These are phyloP conservation scores for Delitschia confertaspora DNA, from an alignment of 495 filamentous ascomycete species.

Conservation along the genomic window DNA sequence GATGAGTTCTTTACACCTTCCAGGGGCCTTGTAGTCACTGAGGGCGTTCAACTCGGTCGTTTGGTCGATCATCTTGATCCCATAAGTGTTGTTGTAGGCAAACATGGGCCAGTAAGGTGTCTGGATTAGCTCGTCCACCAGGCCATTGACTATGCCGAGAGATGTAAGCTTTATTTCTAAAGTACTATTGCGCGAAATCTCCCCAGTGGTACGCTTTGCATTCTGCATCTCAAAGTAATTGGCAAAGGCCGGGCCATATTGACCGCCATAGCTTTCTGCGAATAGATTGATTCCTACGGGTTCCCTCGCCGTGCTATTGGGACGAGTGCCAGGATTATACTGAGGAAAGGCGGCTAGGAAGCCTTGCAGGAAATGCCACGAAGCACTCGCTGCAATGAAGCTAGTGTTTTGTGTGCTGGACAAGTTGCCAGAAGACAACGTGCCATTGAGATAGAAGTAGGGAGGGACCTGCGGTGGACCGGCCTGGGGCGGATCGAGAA, in stretches of 20 bases:
- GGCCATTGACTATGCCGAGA: constrained; percentile 41
- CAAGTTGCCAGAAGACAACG: constrained; percentile 48
- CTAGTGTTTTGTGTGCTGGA: constrained; percentile 57
- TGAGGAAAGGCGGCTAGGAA: constrained; percentile 58
- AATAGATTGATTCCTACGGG: constrained; percentile 40
- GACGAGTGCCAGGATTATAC: constrained; percentile 46
- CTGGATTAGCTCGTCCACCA: constrained; percentile 35
- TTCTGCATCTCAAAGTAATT: constrained; percentile 40
- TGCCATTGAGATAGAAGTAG: constrained; percentile 51
- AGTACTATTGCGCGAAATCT: constrained; percentile 33
- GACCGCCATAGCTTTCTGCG: constrained; percentile 42
- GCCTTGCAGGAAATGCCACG: constrained; percentile 64
- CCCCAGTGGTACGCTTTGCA: constrained; percentile 30
- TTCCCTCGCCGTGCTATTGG: constrained; percentile 35
- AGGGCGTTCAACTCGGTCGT: constrained; percentile 27
- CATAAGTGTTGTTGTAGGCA: constrained; percentile 37
- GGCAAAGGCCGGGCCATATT: constrained; percentile 42
- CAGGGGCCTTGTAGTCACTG: constrained; percentile 14
- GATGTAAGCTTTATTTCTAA: constrained; percentile 37
- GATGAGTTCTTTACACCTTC: constrained; percentile 25
- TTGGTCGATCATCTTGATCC: constrained; percentile 29
- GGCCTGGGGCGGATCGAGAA: constrained; percentile 17
- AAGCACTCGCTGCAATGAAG: constrained; percentile 50
- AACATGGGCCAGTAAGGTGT: constrained; percentile 25
- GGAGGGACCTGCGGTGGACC: constrained; percentile 31